Base-by-base conservation (phyloP, 768 basidiomycete genomes). In the Cystofilobasidium capitatum region DNA sequence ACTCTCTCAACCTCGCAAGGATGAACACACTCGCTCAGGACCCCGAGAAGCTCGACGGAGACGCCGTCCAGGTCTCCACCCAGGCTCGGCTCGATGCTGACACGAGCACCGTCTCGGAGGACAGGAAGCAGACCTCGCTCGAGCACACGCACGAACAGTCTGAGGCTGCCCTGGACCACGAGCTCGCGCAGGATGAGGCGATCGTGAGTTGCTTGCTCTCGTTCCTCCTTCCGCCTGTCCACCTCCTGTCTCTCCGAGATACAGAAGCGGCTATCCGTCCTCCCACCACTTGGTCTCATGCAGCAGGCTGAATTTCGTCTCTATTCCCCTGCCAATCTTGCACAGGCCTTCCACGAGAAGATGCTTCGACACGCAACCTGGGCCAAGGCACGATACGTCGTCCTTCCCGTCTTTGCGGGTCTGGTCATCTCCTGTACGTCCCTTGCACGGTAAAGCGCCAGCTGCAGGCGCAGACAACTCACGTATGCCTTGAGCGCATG, bases 391-490 rank as follows among this genome's bases (percentile, higher is more conserved):
- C 44, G 68, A 24, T 64, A 69, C 10, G 35, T 69, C 20, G 20
- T 64, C 10, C 63, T 69, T 7, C 68, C 68, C 2, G 20, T 55
- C 31, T 64, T 45, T 37, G 68, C 57, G 6, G 22, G 37, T 10
- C 39, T 69, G 31, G 62, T 69, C 35, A 31, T 64, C 22, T 62
- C 40, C 22, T 69, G 68, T 69, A 37, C 37, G 68, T 69, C 26
- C 51, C 37, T 16, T 12, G 20, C 17, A 7, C 7, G 39, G 2
- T 31, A n/a, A 20, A 9, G 0, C 29, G 39, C 3, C 1, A 10
- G 35, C 39, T 24, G 39, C 54, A 8, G 6, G 12, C 16, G 1
- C 22, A 47, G 40, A 26, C 24, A 24, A 51, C 33, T 29, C 9
- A 26, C 40, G 42, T 40, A 2, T 2, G 0, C 3, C 7, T 35